Conservation (phyloP, 2,329 filamentous ascomycete genomes). For the Colletotrichum liaoningense region DNA sequence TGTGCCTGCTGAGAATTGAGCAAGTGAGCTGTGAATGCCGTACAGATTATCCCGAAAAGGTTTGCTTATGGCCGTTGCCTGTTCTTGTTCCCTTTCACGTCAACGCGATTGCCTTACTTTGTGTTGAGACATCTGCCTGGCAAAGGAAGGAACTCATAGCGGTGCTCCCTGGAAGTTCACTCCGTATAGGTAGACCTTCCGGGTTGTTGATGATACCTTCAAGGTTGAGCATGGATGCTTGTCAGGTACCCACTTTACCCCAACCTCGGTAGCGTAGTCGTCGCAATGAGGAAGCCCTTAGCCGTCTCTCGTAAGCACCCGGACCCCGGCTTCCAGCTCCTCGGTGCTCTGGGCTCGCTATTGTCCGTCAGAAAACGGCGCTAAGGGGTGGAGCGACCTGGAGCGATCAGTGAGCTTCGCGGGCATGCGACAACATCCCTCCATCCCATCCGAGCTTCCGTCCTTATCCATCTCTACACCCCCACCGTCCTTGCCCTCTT, state of each 20-base stretch:
- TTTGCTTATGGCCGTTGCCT: neutral
- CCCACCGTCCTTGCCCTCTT: neutral
- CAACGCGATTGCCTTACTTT: no score
- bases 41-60: neutral
- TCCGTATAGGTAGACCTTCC: neutral
- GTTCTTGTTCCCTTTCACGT: no score
- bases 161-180: neutral
- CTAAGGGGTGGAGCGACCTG: neutral
- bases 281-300: neutral
- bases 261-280: neutral
- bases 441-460: constrained; percentile 20
- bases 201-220: neutral
- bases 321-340: neutral
- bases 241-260: neutral
- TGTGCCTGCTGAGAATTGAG: neutral
- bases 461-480: neutral
- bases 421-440: constrained; percentile 6
- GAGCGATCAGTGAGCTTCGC: neutral
- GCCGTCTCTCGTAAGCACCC: neutral
- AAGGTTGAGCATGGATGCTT: neutral
- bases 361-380: neutral
- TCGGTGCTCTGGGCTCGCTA: neutral
- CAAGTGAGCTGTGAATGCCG: neutral
- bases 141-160: neutral
- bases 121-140: no score